phyloP scores from a whole-genome alignment of 257 asterid species.

The Datura wrightii region DNA sequence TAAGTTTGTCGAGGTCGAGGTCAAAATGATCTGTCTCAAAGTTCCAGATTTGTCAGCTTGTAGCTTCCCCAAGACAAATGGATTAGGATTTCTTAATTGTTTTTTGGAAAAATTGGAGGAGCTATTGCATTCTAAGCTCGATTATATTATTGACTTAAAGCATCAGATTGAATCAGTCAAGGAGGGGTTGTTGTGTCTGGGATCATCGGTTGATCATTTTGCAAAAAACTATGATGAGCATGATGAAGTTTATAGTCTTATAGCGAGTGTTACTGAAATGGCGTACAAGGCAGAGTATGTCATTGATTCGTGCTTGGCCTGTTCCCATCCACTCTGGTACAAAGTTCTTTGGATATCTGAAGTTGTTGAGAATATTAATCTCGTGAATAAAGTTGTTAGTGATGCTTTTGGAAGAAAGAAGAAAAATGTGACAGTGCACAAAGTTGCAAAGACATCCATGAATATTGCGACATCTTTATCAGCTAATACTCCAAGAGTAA shows the following conservation, averaged over 20 bases:
- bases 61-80: neutral
- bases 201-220: neutral
- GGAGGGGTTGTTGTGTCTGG: neutral
- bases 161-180: neutral
- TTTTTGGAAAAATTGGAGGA: neutral
- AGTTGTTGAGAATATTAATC: slow-evolving; percentile 20
- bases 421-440: neutral
- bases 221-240: neutral
- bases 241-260: neutral
- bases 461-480: neutral
- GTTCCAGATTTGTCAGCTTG: neutral
- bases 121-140: neutral
- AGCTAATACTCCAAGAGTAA: neutral
- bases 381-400: neutral
- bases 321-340: neutral
- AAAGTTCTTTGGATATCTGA: slow-evolving; percentile 29
- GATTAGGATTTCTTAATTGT: neutral
- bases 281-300: slow-evolving; percentile 14
- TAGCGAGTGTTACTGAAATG: neutral
- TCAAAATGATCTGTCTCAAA: neutral
- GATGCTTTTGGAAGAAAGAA: neutral
- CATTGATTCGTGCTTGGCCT: slow-evolving; percentile 29
- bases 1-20: neutral
- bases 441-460: neutral
- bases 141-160: neutral